Base-by-base conservation (phyloP, 768 basidiomycete genomes). In the Rhodotorula paludigena region DNA sequence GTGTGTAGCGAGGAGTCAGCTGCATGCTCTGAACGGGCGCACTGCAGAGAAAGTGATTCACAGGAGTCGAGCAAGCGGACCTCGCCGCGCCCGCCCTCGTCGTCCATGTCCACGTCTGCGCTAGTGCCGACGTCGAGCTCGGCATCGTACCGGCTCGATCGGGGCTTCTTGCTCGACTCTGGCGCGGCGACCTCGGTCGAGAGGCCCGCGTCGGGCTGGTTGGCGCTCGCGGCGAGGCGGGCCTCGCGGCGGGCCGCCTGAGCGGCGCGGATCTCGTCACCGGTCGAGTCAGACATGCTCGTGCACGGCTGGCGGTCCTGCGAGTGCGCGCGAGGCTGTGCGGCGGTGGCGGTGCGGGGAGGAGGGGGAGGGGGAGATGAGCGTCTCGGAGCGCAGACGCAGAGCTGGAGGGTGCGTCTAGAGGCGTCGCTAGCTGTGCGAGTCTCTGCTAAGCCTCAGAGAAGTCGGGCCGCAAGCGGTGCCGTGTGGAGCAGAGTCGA, bases 191-290 rank as follows among this genome's bases (percentile, higher is more conserved):
- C 15, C 35, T 62, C 61, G 16, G n/a, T 33, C 9, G 61, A 42
- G 53, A 62, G 61, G n/a, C 61, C 61, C 0, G 61, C 61, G 35
- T 62, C 61, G 25, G 61, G 33, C 28, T 35, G 35, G 61, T 62
- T 62, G 42, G 52, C 61, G 53, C 44, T 18, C n/a, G 61, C 53
- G 20, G 32, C 61, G 33, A 62, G 53, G 25, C 61, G 61, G 8
- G 68, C 89, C 48, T 66, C 65, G 12, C 66, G 55, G 28, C 71
- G 63, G 23, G 66, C 60, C 0, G 59, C 55, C 47, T 72, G 71
- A 3, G 66, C 63, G 0, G 58, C 59, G n/a, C 63, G 63, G 33
- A 72, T 72, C 63, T 72, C 71, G 49, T 64, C 63, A 1, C 56
- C 56, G 12, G 70, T 71, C 15, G 48, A 23, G 42, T 68, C 71